phyloP scores from a whole-genome alignment of 768 basidiomycete species.

The Pisolithus orientalis region DNA sequence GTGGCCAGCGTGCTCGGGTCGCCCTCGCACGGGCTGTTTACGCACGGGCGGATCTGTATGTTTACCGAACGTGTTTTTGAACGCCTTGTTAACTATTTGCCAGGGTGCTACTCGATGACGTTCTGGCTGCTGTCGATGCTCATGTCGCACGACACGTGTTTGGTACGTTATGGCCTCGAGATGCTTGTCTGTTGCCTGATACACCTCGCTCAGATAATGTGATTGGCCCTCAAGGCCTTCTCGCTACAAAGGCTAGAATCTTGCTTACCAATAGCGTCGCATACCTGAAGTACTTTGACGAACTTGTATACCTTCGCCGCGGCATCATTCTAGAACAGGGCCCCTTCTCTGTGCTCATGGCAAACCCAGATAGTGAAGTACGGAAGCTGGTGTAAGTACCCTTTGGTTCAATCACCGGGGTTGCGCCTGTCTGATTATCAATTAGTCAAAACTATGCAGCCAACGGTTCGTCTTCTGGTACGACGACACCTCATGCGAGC shows the following conservation, averaged over 20 bases:
- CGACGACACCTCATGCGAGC: constrained; percentile 41
- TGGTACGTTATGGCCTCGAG: constrained; percentile 32
- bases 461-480: constrained; percentile 32
- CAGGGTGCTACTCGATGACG: constrained; percentile 83
- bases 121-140: constrained; percentile 80
- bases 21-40: constrained; percentile 87
- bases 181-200: background rate
- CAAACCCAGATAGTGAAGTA: constrained; percentile 57
- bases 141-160: constrained; percentile 86
- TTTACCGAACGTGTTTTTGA: background rate
- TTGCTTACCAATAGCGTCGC: constrained; percentile 84
- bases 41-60: constrained; percentile 82
- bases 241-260: constrained; percentile 77
- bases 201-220: constrained; percentile 54
- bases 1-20: constrained; percentile 80
- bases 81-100: background rate
- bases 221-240: constrained; percentile 78
- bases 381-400: constrained; percentile 66
- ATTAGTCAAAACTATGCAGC: constrained; percentile 43
- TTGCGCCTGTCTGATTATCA: background rate
- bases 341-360: constrained; percentile 53
- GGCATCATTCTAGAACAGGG: constrained; percentile 80
- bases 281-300: constrained; percentile 75
- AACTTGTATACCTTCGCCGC: constrained; percentile 66
- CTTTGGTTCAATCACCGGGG: background rate